These are phyloP conservation scores for Parachaetomium inaequale DNA, from an alignment of 495 filamentous ascomycete species.

Conservation along the genomic window DNA sequence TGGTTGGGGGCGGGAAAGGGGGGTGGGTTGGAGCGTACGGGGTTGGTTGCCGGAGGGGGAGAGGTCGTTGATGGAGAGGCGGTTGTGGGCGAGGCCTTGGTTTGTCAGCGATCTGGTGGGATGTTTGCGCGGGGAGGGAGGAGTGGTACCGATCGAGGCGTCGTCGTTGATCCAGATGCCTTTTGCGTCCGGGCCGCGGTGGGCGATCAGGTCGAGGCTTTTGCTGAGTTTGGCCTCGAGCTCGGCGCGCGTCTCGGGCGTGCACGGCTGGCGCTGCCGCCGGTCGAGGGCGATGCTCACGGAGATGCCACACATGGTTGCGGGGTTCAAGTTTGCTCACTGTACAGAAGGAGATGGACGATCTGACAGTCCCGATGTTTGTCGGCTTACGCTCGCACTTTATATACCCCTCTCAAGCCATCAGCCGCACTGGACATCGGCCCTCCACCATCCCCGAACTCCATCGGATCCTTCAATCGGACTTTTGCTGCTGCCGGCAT, in stretches of 20 bases:
- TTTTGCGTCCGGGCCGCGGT: constrained; percentile 48
- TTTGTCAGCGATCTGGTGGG: neutral
- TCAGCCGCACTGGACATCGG: too few relatives aligned
- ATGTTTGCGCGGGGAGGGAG: neutral
- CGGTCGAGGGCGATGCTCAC: constrained; percentile 15
- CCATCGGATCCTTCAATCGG: too few relatives aligned
- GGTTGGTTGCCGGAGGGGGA: constrained; percentile 45
- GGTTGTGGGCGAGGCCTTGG: constrained; percentile 22
- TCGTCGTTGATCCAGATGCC: constrained; percentile 47
- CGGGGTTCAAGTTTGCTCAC: too few relatives aligned
- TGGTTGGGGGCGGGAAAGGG: neutral
- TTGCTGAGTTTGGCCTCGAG: constrained; percentile 12
- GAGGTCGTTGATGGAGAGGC: constrained; percentile 53
- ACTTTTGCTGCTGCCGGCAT: too few relatives aligned
- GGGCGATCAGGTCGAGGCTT: constrained; percentile 41
- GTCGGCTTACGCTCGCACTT: too few relatives aligned
- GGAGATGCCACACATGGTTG: constrained; percentile 18
- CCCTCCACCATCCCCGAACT: too few relatives aligned
- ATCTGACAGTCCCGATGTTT: too few relatives aligned
- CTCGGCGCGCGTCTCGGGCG: neutral
- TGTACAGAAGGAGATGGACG: too few relatives aligned
- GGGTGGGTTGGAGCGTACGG: constrained; percentile 5
- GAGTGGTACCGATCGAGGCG: constrained; percentile 11
- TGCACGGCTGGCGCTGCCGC: neutral
- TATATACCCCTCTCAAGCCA: too few relatives aligned